phyloP scores from a whole-genome alignment of 208 protist genomes.

The Novymonas esmeraldas region DNA sequence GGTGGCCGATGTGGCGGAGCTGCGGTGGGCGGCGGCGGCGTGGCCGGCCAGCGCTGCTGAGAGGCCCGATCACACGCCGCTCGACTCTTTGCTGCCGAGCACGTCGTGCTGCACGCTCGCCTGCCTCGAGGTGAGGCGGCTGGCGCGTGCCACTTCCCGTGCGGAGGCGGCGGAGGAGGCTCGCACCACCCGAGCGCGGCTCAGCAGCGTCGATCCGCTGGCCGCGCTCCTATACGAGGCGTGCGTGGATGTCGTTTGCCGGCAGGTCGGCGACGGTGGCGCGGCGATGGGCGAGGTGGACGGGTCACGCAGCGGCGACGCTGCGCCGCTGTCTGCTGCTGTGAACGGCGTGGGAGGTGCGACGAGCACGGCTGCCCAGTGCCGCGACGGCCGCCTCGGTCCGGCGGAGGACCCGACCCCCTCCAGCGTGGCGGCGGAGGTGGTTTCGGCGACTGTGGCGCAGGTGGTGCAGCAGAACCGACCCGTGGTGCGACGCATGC shows the following conservation, averaged over 20 bases:
- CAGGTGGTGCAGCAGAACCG: constrained; percentile 31
- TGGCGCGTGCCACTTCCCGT: too few relatives aligned
- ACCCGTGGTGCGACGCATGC: constrained; percentile 28
- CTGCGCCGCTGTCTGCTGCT: too few relatives aligned
- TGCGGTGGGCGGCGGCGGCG: constrained; percentile 7
- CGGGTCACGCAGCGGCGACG: too few relatives aligned
- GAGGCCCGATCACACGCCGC: not conserved
- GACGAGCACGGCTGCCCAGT: too few relatives aligned
- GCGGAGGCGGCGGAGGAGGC: not conserved
- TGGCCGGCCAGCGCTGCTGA: not conserved
- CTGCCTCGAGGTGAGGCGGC: not conserved
- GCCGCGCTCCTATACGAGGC: constrained; percentile 3
- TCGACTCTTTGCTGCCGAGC: too few relatives aligned
- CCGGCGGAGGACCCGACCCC: too few relatives aligned
- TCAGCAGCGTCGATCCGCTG: constrained; percentile 2
- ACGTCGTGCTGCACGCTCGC: constrained; percentile 15
- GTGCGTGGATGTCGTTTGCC: not conserved
- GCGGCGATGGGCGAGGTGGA: too few relatives aligned
- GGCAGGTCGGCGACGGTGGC: constrained; percentile 16
- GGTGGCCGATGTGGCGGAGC: constrained; percentile 26
- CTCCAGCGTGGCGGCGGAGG: too few relatives aligned
- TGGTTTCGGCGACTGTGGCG: constrained; percentile 17
- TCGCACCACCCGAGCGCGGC: not conserved
- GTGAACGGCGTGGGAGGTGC: too few relatives aligned
- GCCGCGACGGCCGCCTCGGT: too few relatives aligned